Evolutionary conservation across 208 protist genomes (phyloP), one percentile per base, ranked within the genome.

Genomic region (Trypanosoma mega): DNA sequence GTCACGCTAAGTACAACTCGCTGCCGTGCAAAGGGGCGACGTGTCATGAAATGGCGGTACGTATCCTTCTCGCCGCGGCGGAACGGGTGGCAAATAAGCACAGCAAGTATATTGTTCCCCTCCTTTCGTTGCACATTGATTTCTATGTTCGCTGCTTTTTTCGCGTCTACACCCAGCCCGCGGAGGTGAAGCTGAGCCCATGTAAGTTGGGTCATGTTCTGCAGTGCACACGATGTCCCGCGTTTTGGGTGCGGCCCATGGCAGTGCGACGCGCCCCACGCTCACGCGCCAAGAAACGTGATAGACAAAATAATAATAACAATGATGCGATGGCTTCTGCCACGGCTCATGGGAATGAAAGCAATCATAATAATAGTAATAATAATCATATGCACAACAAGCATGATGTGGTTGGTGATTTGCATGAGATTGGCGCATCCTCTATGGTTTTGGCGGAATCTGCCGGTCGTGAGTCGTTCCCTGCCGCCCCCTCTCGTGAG

Each of bases 141-240:
- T 99, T 99, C 60, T 99, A 99, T 72, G 87, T 99, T 7, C 93
- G 99, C 41, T 93, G 99, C 45, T 99, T 99, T 85, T 84, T 99
- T 21, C 92, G 98, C 44, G 95, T 99, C 16, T 96, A 97, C 76
- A 97, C 82, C 24, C 88, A 93, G 53, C 57, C 79, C 4, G 80
- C 81, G 0, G 89, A 97, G 65, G 85, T 81, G 37, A 98, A 98
- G 86, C 78, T 90, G 31, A 80, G 78, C 33, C 50, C 77, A 39
- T 92, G 80, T 46, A 97, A 98, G 75, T 59, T 96, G 36, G 77
- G 82, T 11, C 83, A 97, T 55, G 78, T 98, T 58, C 85, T 94
- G 57, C 93, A 98, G 80, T 99, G 98, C 85, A 85, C 73, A 9
- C 82, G 90, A 23, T 99, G 98, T 78, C 81, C 94, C 12, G 75